Evolutionary conservation across 2,329 filamentous ascomycete species (phyloP).

Genomic region (Cladosporium sp.): DNA sequence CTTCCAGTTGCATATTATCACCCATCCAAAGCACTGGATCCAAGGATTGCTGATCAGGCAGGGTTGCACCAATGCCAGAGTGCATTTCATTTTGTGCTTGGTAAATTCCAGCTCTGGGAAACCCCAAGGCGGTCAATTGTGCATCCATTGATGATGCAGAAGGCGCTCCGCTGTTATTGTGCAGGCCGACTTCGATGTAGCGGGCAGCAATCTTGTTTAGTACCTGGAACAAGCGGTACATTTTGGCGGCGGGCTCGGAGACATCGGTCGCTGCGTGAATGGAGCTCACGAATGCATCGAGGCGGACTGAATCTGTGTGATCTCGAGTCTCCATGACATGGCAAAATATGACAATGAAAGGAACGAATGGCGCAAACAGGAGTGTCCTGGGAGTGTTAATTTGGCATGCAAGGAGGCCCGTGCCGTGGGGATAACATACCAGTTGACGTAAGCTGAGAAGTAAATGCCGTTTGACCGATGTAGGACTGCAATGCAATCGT

Average conservation of each 20-base stretch:
- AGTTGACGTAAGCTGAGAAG: background rate
- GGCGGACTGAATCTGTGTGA: background rate
- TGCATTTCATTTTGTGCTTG: no score
- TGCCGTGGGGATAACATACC: background rate
- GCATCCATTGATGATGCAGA: no score
- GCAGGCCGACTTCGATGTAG: no score
- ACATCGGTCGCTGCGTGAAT: no score
- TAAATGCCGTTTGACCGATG: background rate
- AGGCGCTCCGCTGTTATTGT: no score
- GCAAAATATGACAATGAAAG: background rate
- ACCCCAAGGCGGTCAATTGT: no score
- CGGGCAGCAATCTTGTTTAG: no score
- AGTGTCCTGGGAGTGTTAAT: background rate
- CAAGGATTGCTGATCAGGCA: no score
- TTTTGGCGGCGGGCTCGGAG: no score
- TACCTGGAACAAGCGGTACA: no score
- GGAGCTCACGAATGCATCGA: background rate
- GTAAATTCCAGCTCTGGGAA: no score
- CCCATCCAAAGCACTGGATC: background rate
- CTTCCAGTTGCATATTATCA: background rate
- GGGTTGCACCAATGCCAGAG: no score
- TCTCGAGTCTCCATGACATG: background rate
- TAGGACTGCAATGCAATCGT: background rate
- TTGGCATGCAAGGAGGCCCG: background rate
- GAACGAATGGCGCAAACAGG: background rate